Evolutionary conservation across 2,329 filamentous ascomycete genomes (phyloP).

Genomic region (Aspergillus fumigatus): DNA sequence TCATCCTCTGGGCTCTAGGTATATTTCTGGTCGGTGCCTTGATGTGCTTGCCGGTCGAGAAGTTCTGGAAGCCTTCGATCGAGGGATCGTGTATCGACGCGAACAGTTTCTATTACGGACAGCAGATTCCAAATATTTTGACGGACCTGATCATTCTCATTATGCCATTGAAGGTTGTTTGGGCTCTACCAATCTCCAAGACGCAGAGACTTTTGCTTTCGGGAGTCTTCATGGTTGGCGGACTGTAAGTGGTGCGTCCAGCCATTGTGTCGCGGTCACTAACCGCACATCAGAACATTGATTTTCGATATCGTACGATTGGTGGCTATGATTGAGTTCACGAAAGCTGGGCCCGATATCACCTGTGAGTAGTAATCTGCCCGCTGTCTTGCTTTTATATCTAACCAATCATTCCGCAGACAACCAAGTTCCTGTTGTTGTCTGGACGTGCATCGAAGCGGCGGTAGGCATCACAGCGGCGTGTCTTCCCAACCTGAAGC

Average conservation of each 20-base stretch:
- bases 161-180: slow-evolving; percentile 25
- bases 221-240: slow-evolving; percentile 26
- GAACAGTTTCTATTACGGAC: slow-evolving; percentile 24
- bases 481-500: slow-evolving; percentile 26
- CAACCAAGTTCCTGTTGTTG: slow-evolving; percentile 24
- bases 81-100: slow-evolving; percentile 23
- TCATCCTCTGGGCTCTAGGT: slow-evolving; percentile 20
- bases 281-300: slow-evolving; percentile 14
- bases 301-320: slow-evolving; percentile 25
- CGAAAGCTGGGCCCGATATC: slow-evolving; percentile 22
- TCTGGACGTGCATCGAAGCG: slow-evolving; percentile 30
- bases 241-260: slow-evolving; percentile 15
- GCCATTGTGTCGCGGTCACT: not conserved
- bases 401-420: slow-evolving; percentile 9
- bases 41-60: slow-evolving; percentile 22
- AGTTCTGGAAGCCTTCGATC: slow-evolving; percentile 22
- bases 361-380: slow-evolving; percentile 21
- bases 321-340: slow-evolving; percentile 22
- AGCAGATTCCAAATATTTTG: slow-evolving; percentile 28
- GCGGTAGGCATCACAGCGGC: slow-evolving; percentile 27
- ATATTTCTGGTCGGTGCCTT: slow-evolving; percentile 19
- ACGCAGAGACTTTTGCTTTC: slow-evolving; percentile 22
- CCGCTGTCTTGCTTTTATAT: not conserved
- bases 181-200: slow-evolving; percentile 22
- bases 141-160: slow-evolving; percentile 24